Evolutionary conservation across 768 basidiomycete genomes (phyloP), one percentile per base, ranked within the genome.

Genomic region (Glaciozyma antarctica): DNA sequence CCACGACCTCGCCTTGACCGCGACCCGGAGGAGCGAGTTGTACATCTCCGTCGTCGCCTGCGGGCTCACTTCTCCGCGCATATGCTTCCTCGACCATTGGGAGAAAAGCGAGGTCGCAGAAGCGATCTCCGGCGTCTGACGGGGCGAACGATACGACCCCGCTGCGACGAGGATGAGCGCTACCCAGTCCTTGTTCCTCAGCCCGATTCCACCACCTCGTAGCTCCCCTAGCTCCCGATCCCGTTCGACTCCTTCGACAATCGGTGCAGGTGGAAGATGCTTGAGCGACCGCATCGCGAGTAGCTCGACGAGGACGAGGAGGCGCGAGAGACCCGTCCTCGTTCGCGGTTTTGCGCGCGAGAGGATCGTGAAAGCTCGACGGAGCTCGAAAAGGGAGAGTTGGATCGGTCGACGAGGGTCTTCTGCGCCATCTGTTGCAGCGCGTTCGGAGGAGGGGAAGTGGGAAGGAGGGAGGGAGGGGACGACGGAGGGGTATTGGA

Each of bases 151-250:
- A 56, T 67, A 28, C 3, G 17, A 32, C 17, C 43, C 44, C 7
- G 53, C 69, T 13, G 62, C 63, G 30, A 65, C 63, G n/a, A 48
- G 26, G 16, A 71, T 30, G 30, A 71, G 45, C 48, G 52, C 21
- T 6, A 34, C 24, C 69, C 69, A 71, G 8, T 67, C 61, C 28
- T 47, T 21, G 22, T 53, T 54, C 16, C 22, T 71, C 34, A 76
- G 67, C 2, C 74, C 74, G 6, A 72, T 68, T 19, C 75, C 72
- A 38, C 71, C 73, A 15, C 76, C 75, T 12, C 71, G 69, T 53
- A 75, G 67, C 13, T 67, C 76, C 56, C 76, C 73, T 17, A 69
- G 68, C 62, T 74, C 71, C 48, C 70, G 71, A 49, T 72, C 71
- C 41, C 67, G 64, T 32, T 74, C 71, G 28, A 65, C 70, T 24